These are phyloP conservation scores for Suhomyces bolitotheri DNA, from an alignment of 1,139 yeast species.

Conservation along the genomic window DNA sequence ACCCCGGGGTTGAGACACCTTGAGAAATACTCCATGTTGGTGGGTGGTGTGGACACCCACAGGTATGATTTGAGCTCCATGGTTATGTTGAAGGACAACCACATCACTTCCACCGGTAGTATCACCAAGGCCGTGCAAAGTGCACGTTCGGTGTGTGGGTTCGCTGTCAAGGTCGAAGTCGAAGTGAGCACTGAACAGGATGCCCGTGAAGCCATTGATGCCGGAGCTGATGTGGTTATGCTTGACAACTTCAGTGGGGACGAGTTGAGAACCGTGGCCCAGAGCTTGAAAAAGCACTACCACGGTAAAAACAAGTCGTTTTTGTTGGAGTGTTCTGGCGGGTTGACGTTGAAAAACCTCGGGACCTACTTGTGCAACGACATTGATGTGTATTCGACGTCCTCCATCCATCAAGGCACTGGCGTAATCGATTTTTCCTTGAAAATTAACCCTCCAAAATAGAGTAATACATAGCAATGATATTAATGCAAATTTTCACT, in stretches of 20 bases:
- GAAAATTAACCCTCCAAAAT: slow-evolving; percentile 52
- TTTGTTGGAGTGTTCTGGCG: slow-evolving; percentile 89
- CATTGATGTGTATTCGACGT: slow-evolving; percentile 87
- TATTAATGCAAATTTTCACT: too few relatives aligned
- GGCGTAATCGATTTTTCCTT: slow-evolving; percentile 80
- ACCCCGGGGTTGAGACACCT: slow-evolving; percentile 89
- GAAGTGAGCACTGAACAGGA: slow-evolving; percentile 83
- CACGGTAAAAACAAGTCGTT: slow-evolving; percentile 49
- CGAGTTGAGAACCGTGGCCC: slow-evolving; percentile 66
- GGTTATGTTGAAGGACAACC: slow-evolving; percentile 97
- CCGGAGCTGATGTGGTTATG: slow-evolving; percentile 97
- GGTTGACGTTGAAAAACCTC: slow-evolving; percentile 72
- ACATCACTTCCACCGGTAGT: slow-evolving; percentile 88
- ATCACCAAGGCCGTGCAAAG: slow-evolving; percentile 77
- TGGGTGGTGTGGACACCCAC: slow-evolving; percentile 93
- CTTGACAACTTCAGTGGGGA: slow-evolving; percentile 81
- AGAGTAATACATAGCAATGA: too few relatives aligned
- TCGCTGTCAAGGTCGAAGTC: slow-evolving; percentile 87
- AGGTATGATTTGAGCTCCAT: slow-evolving; percentile 87
- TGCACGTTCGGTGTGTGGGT: slow-evolving; percentile 84
- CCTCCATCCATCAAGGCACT: slow-evolving; percentile 91
- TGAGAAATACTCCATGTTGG: slow-evolving; percentile 92
- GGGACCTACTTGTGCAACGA: slow-evolving; percentile 68
- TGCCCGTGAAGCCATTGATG: slow-evolving; percentile 87
- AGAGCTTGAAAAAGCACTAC: slow-evolving; percentile 59